Percentiles rank a stretch among this genome's conserved stretches.
These are phyloP conservation scores for Chlorella sp. DNA, from an alignment of 139 green algal genomes.

Conservation along the genomic window DNA sequence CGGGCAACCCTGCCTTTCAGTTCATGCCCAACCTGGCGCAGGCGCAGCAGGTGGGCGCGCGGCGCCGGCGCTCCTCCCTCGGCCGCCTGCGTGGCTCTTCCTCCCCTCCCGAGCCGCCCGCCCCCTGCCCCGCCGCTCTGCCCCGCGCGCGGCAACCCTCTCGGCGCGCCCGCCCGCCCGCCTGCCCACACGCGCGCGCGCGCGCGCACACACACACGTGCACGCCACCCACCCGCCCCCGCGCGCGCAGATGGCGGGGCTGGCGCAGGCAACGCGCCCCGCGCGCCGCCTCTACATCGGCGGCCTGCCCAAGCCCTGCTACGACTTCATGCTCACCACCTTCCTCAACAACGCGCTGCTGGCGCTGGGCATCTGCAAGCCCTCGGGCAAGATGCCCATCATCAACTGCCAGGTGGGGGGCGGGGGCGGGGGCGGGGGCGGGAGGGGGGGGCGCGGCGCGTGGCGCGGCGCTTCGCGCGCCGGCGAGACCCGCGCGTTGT, in stretches of 20 bases:
- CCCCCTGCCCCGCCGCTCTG: too few relatives aligned
- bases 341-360: constrained; percentile 37
- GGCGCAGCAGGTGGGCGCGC: neutral
- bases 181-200: too few relatives aligned
- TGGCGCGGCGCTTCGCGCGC: neutral
- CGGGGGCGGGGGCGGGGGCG: too few relatives aligned
- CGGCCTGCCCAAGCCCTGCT: constrained; percentile 37
- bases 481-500: neutral
- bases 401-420: constrained; percentile 15
- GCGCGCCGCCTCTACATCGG: constrained; percentile 33
- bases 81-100: too few relatives aligned
- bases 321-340: constrained; percentile 39
- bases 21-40: constrained; percentile 15
- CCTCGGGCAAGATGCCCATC: constrained; percentile 30
- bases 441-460: too few relatives aligned
- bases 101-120: too few relatives aligned
- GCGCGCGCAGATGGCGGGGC: neutral
- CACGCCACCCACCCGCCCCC: neutral
- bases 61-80: too few relatives aligned
- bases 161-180: too few relatives aligned
- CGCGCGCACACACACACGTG: too few relatives aligned
- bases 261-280: constrained; percentile 30
- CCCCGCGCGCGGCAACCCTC: too few relatives aligned
- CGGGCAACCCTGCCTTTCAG: neutral
- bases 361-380: constrained; percentile 27